Evolutionary conservation across 139 green algal species (phyloP).

Genomic region (Pycnococcus provasolii): DNA sequence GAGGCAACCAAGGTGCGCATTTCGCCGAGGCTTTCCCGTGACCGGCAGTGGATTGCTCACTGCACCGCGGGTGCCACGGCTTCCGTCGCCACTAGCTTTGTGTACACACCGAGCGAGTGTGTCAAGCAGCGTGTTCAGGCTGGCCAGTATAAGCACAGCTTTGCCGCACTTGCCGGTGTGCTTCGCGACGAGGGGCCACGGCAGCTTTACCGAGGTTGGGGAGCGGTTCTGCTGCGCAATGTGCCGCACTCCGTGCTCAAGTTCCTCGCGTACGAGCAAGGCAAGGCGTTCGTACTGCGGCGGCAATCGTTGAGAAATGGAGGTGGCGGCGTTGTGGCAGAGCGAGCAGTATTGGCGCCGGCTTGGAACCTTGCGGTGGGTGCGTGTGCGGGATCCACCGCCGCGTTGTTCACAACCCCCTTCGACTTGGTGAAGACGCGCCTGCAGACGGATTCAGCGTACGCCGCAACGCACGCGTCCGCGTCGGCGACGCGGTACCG

Average conservation of each 20-base stretch:
- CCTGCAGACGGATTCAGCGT: constrained; percentile 37
- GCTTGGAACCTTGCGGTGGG: constrained; percentile 30
- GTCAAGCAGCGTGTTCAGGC: constrained; percentile 43
- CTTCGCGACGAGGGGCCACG: constrained; percentile 23
- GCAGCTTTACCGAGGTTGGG: constrained; percentile 33
- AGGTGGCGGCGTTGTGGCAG: not conserved
- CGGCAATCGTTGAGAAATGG: too few species aligned
- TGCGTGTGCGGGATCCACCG: constrained; percentile 31
- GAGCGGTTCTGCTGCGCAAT: constrained; percentile 35
- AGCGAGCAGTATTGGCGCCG: not conserved
- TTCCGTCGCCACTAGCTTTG: constrained; percentile 39
- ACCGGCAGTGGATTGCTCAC: constrained; percentile 33
- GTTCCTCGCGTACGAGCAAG: constrained; percentile 32
- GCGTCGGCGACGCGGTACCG: not conserved
- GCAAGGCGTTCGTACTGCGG: constrained; percentile 1
- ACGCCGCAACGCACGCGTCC: not conserved
- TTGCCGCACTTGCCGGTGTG: constrained; percentile 12
- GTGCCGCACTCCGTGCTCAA: constrained; percentile 41
- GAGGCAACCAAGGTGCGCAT: constrained; percentile 38
- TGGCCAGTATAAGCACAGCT: constrained; percentile 14
- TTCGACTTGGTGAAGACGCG: constrained; percentile 46
- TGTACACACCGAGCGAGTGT: constrained; percentile 45
- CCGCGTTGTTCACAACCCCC: constrained; percentile 41
- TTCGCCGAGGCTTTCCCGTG: constrained; percentile 17
- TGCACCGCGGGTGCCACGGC: constrained; percentile 34